Conservation (phyloP, 768 basidiomycete species). For the Panaeolus cyanescens region DNA sequence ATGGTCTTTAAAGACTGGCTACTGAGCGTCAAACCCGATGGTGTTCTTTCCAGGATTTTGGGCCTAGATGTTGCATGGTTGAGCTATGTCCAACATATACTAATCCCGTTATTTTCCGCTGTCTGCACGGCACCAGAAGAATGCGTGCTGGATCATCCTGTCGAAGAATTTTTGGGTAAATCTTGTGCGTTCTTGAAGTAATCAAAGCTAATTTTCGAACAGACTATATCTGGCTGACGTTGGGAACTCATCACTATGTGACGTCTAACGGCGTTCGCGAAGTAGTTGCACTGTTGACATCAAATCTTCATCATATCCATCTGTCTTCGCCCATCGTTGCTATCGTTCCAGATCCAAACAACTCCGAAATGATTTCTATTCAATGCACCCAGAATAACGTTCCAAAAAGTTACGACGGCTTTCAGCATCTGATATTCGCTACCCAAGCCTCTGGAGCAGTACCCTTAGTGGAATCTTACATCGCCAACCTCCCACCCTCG, state of each 20-base stretch:
- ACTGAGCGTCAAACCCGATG: slow-evolving; percentile 39
- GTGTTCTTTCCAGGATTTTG: slow-evolving; percentile 37
- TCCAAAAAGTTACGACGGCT: slow-evolving; percentile 39
- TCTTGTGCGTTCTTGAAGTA: not conserved
- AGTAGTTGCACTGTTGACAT: slow-evolving; percentile 54
- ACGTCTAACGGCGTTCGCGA: slow-evolving; percentile 59
- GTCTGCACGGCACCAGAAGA: slow-evolving; percentile 66
- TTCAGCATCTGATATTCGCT: slow-evolving; percentile 70
- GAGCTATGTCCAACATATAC: slow-evolving; percentile 51
- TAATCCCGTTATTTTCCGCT: slow-evolving; percentile 71
- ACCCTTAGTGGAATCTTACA: slow-evolving; percentile 51
- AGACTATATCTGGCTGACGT: slow-evolving; percentile 75
- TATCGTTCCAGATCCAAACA: slow-evolving; percentile 39
- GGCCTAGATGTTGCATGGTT: slow-evolving; percentile 55
- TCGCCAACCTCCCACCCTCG: slow-evolving; percentile 33
- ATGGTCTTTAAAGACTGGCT: slow-evolving; percentile 56
- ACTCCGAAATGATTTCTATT: slow-evolving; percentile 37
- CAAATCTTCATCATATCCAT: slow-evolving; percentile 51
- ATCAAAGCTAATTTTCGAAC: slow-evolving; percentile 1
- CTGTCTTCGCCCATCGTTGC: slow-evolving; percentile 51
- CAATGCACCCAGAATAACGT: slow-evolving; percentile 34
- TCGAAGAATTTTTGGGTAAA: slow-evolving; percentile 67
- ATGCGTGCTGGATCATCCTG: slow-evolving; percentile 58
- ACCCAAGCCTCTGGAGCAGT: slow-evolving; percentile 72
- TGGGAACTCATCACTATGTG: slow-evolving; percentile 71